Evolutionary conservation across 768 basidiomycete genomes (phyloP).

Genomic region (Lactarius evosmus): DNA sequence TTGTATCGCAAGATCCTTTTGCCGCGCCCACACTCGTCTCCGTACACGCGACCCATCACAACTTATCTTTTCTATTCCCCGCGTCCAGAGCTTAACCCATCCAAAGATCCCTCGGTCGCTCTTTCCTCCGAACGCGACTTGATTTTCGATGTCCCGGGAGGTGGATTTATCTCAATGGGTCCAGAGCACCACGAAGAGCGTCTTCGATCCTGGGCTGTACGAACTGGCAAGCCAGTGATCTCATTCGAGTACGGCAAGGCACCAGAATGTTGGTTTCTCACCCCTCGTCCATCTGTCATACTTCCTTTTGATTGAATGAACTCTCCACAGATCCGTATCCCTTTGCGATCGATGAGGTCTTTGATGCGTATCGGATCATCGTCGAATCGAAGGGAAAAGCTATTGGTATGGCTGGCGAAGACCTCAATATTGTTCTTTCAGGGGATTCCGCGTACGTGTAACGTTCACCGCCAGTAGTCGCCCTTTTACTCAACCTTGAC

Average conservation of each 20-base stretch:
- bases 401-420: constrained; percentile 86
- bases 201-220: constrained; percentile 78
- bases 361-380: constrained; percentile 82
- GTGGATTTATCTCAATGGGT: constrained; percentile 94
- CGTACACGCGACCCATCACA: constrained; percentile 78
- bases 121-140: constrained; percentile 48
- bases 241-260: constrained; percentile 95
- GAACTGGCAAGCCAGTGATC: constrained; percentile 74
- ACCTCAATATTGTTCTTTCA: constrained; percentile 72
- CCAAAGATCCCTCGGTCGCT: constrained; percentile 44
- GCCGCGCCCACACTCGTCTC: constrained; percentile 72
- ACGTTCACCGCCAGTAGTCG: constrained; percentile 7
- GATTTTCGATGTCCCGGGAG: constrained; percentile 91
- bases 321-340: constrained; percentile 81
- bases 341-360: constrained; percentile 92
- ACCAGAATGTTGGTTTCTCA: constrained; percentile 71
- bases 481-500: constrained; percentile 19
- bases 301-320: constrained; percentile 3
- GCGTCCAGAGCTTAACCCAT: constrained; percentile 52
- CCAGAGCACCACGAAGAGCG: constrained; percentile 97
- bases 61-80: constrained; percentile 80
- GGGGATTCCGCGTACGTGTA: constrained; percentile 95
- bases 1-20: constrained; percentile 76
- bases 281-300: neutral
- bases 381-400: constrained; percentile 73